Conservation (phyloP, 805 yeast species). For the Yarrowia sp. region DNA sequence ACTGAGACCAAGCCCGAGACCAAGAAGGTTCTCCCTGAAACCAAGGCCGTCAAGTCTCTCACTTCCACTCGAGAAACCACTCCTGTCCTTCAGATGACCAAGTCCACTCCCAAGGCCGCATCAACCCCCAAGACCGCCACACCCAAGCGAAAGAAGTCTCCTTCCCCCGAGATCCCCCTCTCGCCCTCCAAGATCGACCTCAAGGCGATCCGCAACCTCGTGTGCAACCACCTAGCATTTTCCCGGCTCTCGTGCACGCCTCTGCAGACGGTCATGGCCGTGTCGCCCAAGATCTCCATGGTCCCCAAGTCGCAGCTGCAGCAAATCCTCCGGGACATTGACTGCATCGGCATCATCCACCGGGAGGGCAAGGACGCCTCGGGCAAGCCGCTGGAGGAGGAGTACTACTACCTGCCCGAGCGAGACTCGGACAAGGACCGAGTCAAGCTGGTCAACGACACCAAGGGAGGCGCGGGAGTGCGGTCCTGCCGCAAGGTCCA, state of each 20-base stretch:
- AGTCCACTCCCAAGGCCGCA: neutral
- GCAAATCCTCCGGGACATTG: slow-evolving; percentile 45
- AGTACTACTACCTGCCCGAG: slow-evolving; percentile 86
- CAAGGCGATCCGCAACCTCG: slow-evolving; percentile 57
- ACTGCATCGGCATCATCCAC: slow-evolving; percentile 80
- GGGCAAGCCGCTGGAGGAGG: slow-evolving; percentile 90
- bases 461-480: slow-evolving; percentile 77
- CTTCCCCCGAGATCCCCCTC: neutral
- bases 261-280: slow-evolving; percentile 58
- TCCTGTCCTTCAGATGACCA: neutral
- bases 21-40: neutral
- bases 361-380: slow-evolving; percentile 95
- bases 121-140: neutral
- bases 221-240: slow-evolving; percentile 84
- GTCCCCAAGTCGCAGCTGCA: slow-evolving; percentile 41
- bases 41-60: neutral
- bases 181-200: slow-evolving; percentile 32
- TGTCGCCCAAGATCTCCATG: slow-evolving; percentile 40
- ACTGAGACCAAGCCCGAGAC: neutral
- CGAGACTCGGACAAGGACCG: slow-evolving; percentile 72
- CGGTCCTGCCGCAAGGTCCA: slow-evolving; percentile 91
- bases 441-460: slow-evolving; percentile 62
- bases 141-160: neutral
- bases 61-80: neutral
- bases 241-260: slow-evolving; percentile 88